Evolutionary conservation across 1,284 basidiomycete genomes (phyloP).

Genomic region (Marasmius tenuissimus): DNA sequence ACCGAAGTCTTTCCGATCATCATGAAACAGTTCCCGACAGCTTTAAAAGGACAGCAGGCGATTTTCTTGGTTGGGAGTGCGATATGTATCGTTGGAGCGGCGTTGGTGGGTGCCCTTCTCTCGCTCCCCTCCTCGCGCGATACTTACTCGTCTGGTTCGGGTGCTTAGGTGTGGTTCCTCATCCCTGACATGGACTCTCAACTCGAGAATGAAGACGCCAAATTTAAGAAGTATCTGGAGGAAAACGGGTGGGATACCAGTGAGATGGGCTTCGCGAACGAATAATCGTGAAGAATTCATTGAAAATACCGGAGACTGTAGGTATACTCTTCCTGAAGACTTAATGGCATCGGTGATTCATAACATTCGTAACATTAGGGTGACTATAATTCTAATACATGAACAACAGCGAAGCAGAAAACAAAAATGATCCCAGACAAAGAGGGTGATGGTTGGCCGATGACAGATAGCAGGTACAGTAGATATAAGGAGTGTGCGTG

Average conservation of each 20-base stretch:
- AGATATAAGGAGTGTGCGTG: too few relatives aligned
- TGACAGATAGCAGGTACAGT: too few relatives aligned
- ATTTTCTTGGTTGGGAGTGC: conserved; percentile 2
- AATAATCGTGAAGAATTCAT: too few relatives aligned
- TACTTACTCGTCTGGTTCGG: background rate
- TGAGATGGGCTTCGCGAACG: background rate
- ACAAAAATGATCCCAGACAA: too few relatives aligned
- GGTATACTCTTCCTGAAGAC: too few relatives aligned
- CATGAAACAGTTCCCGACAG: background rate
- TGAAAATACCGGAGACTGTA: too few relatives aligned
- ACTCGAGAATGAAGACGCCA: background rate
- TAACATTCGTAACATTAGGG: too few relatives aligned
- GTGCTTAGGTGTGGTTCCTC: background rate
- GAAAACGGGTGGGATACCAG: conserved; percentile 1
- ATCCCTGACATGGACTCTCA: conserved; percentile 5
- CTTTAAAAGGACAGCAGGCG: conserved; percentile 2
- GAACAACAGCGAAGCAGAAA: too few relatives aligned
- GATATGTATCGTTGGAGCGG: conserved; percentile 1
- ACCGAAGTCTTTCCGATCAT: conserved; percentile 7
- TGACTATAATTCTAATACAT: too few relatives aligned
- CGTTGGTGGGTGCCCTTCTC: background rate
- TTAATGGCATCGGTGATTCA: too few relatives aligned
- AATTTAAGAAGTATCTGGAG: background rate
- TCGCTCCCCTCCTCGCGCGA: background rate
- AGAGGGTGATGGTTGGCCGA: too few relatives aligned